phyloP scores from a whole-genome alignment of 2,329 filamentous ascomycete species.

The Ceratocystis colombiana region DNA sequence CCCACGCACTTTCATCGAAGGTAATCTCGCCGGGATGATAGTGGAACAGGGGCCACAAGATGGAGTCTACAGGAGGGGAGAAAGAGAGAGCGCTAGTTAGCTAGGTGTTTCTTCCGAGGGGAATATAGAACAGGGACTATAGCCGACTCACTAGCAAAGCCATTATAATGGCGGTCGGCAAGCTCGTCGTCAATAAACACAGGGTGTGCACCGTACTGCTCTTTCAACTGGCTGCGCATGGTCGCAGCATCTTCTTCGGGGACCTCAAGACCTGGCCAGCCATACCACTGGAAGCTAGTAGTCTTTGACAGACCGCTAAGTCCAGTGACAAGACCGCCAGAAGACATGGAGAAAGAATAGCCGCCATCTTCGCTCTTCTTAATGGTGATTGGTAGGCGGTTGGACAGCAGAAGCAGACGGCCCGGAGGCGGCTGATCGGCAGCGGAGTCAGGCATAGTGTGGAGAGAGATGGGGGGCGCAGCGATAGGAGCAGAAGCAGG shows the following conservation, averaged over 20 bases:
- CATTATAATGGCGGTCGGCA: slow-evolving; percentile 93
- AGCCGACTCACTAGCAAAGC: slow-evolving; percentile 72
- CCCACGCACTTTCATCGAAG: slow-evolving; percentile 91
- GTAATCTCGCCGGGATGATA: slow-evolving; percentile 98
- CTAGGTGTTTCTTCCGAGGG: background rate
- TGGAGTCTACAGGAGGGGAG: slow-evolving; percentile 55
- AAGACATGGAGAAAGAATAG: slow-evolving; percentile 94
- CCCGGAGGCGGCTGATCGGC: slow-evolving; percentile 35
- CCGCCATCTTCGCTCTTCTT: slow-evolving; percentile 84
- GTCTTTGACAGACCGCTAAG: slow-evolving; percentile 85
- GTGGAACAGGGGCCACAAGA: slow-evolving; percentile 97
- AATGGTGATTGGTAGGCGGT: slow-evolving; percentile 91
- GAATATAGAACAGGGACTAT: no score
- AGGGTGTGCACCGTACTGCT: slow-evolving; percentile 80
- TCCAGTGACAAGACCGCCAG: slow-evolving; percentile 87
- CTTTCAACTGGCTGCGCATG: slow-evolving; percentile 67
- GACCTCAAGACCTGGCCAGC: slow-evolving; percentile 89
- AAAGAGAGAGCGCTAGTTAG: background rate
- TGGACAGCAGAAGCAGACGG: slow-evolving; percentile 75
- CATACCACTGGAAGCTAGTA: slow-evolving; percentile 96
- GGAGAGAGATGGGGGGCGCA: background rate
- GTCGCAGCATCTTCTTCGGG: slow-evolving; percentile 68
- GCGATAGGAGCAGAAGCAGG: background rate
- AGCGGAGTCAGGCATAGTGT: slow-evolving; percentile 34
- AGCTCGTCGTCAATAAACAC: slow-evolving; percentile 91